phyloP scores from a whole-genome alignment of 257 asterid genomes.

The Leonotis leonurus region DNA sequence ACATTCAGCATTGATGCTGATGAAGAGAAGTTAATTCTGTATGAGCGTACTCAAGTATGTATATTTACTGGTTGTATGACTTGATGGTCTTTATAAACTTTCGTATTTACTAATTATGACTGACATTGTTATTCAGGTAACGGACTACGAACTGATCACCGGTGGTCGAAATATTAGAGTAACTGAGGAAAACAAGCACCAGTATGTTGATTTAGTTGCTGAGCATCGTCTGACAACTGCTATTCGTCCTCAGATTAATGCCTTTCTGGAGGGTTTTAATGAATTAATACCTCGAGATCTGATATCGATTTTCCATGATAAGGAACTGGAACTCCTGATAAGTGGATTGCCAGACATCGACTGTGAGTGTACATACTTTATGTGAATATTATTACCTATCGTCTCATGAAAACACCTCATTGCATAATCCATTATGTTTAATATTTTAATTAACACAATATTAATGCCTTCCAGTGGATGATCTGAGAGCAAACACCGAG shows the following conservation, averaged over 20 bases:
- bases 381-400: not conserved
- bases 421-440: not conserved
- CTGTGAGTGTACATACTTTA: constrained; percentile 39
- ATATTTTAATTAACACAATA: not conserved
- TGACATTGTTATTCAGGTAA: constrained; percentile 47
- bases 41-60: constrained; percentile 76
- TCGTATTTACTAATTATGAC: not conserved
- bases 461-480: constrained; percentile 62
- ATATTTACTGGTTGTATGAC: constrained; percentile 6
- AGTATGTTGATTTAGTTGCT: constrained; percentile 88
- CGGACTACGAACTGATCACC: constrained; percentile 84
- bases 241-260: constrained; percentile 93
- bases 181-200: constrained; percentile 91
- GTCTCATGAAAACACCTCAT: not conserved
- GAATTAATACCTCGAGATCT: constrained; percentile 69
- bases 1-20: constrained; percentile 98
- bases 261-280: constrained; percentile 81
- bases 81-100: not conserved
- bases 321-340: constrained; percentile 85
- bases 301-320: constrained; percentile 79
- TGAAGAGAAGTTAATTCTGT: constrained; percentile 82
- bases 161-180: constrained; percentile 90
- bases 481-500: constrained; percentile 87
- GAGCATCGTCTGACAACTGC: constrained; percentile 94
- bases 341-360: constrained; percentile 96